Conservation (phyloP, 2,329 filamentous ascomycete species). For the Diplodia seriata region DNA sequence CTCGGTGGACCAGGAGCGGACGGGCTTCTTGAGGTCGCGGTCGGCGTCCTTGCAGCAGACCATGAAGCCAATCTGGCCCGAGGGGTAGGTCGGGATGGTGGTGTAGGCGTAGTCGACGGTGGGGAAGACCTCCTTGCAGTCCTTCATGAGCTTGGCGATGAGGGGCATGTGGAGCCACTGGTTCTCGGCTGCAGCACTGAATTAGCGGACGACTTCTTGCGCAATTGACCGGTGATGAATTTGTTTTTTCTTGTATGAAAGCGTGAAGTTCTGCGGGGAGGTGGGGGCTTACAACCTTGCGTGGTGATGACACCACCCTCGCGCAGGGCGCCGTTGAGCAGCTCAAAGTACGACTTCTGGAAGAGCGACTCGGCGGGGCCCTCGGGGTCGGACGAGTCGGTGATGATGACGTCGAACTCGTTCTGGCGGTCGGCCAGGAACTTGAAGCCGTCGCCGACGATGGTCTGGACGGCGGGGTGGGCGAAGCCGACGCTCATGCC, state of each 20-base stretch:
- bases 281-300: slow-evolving; percentile 96
- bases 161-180: slow-evolving; percentile 97
- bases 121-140: slow-evolving; percentile 96
- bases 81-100: slow-evolving; percentile 98
- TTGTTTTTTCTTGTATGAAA: background rate
- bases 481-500: slow-evolving; percentile 92
- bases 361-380: slow-evolving; percentile 95
- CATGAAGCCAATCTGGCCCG: slow-evolving; percentile 99
- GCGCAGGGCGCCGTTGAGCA: slow-evolving; percentile 85
- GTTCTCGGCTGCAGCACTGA: slow-evolving; percentile 78
- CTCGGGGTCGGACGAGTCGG: slow-evolving; percentile 96
- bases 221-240: background rate
- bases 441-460: slow-evolving; percentile 98
- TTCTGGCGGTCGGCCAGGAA: slow-evolving; percentile 97
- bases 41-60: slow-evolving; percentile 95
- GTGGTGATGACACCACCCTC: slow-evolving; percentile 98
- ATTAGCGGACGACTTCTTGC: slow-evolving; percentile 37
- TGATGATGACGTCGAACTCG: slow-evolving; percentile 99
- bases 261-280: slow-evolving; percentile 33
- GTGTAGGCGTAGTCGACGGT: slow-evolving; percentile 98
- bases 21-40: slow-evolving; percentile 82
- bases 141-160: slow-evolving; percentile 94
- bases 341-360: slow-evolving; percentile 98
- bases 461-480: slow-evolving; percentile 90
- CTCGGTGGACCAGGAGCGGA: slow-evolving; percentile 80